A percentile compares a stretch with the other conserved stretches of the same genome.
Conservation (phyloP, 495 filamentous ascomycete species). For the Stereocaulon alpinum region DNA sequence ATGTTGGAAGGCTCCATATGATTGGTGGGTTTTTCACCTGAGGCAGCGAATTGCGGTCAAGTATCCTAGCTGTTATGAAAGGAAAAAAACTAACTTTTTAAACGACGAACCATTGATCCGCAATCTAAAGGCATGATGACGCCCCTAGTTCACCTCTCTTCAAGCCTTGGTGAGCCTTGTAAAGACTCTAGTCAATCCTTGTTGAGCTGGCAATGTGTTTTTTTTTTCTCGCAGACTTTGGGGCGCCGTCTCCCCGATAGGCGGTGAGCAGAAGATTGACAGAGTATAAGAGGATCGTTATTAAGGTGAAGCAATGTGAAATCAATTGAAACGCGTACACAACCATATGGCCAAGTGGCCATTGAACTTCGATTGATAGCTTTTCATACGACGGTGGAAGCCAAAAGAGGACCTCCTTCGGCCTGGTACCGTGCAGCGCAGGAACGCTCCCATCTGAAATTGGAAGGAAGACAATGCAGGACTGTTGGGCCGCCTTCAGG, state of each 20-base stretch:
- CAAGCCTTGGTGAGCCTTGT: conserved; percentile 1
- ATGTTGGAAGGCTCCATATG: not conserved
- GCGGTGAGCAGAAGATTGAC: not conserved
- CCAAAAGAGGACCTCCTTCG: not conserved
- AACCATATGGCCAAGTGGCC: not conserved
- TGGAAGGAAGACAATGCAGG: not conserved
- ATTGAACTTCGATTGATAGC: not conserved
- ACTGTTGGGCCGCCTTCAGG: conserved; percentile 1
- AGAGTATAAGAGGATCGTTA: no score
- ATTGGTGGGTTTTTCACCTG: not conserved
- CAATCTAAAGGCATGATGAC: not conserved
- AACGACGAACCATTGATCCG: conserved; percentile 9
- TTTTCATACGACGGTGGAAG: not conserved
- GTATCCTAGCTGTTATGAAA: not conserved
- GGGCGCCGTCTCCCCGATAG: not conserved
- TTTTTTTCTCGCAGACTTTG: not conserved
- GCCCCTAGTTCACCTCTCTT: not conserved
- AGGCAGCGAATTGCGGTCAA: conserved; percentile 16
- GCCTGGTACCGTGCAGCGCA: not conserved
- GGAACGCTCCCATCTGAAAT: not conserved
- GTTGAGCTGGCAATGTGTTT: not conserved
- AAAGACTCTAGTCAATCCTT: not conserved
- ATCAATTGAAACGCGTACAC: not conserved
- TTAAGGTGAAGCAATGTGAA: not conserved
- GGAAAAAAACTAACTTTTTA: not conserved